These are phyloP conservation scores for Nitzschia inconspicua DNA, from an alignment of 108 stramenopile genomes.

Conservation along the genomic window DNA sequence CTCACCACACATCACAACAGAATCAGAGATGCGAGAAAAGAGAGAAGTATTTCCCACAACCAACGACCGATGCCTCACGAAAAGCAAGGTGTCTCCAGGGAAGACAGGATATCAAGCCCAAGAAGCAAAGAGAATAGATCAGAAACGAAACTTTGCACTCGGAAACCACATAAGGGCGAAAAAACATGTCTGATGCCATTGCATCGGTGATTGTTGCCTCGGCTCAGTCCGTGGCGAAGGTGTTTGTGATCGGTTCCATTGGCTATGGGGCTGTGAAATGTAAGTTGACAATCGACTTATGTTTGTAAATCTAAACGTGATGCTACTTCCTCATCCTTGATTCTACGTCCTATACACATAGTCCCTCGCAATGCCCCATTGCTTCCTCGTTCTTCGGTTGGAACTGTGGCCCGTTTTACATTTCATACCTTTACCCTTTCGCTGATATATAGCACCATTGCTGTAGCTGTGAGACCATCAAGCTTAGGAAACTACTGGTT, in stretches of 20 bases:
- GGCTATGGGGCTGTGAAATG: slow-evolving; percentile 53
- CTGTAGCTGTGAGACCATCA: slow-evolving; percentile 43
- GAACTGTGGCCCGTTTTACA: slow-evolving; percentile 49
- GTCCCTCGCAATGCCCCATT: slow-evolving; percentile 52
- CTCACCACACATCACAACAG: too few relatives aligned
- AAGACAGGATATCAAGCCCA: too few relatives aligned
- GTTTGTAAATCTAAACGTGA: neutral
- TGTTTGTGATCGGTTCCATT: slow-evolving; percentile 57
- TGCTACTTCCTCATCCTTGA: neutral
- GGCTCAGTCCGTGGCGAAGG: slow-evolving; percentile 62
- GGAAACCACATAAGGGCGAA: too few relatives aligned
- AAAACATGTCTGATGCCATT: slow-evolving; percentile 41
- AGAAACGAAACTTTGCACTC: too few relatives aligned
- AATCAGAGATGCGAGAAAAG: too few relatives aligned
- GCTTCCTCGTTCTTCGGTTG: slow-evolving; percentile 40
- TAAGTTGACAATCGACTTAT: slow-evolving; percentile 5
- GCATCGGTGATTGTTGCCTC: slow-evolving; percentile 58
- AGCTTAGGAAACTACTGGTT: slow-evolving; percentile 62
- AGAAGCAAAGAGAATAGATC: too few relatives aligned
- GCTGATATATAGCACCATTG: slow-evolving; percentile 55
- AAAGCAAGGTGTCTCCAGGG: too few relatives aligned
- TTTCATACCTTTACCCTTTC: slow-evolving; percentile 63
- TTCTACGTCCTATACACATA: neutral
- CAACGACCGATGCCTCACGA: too few relatives aligned
- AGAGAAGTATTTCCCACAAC: too few relatives aligned